Percentiles rank a stretch among this genome's conserved stretches.
Evolutionary conservation across 306 rosid species (phyloP).

Genomic region (Casuarina cunninghamiana): DNA sequence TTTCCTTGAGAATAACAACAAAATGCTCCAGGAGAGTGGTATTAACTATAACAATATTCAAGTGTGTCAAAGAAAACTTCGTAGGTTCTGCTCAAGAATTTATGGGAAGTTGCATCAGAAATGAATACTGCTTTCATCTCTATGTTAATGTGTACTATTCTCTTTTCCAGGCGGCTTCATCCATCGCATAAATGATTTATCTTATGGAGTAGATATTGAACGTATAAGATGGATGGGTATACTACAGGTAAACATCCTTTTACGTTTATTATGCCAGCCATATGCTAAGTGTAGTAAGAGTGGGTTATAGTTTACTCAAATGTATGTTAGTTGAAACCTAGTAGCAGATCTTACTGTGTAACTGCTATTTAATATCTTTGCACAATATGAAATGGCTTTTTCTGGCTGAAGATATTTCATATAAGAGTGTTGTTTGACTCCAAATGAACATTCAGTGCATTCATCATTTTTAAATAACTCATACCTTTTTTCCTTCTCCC

Average conservation of each 20-base stretch:
- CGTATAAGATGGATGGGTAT: constrained; percentile 84
- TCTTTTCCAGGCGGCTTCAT: constrained; percentile 73
- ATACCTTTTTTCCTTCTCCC: constrained; percentile 9
- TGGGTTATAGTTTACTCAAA: not conserved
- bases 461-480: constrained; percentile 1
- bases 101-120: not conserved
- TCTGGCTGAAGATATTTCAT: not conserved
- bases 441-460: not conserved
- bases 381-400: constrained; percentile 1
- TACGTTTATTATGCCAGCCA: constrained; percentile 1
- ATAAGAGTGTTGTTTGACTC: not conserved
- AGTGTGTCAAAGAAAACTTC: not conserved
- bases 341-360: not conserved
- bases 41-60: not conserved
- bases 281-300: not conserved
- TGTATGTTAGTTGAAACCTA: not conserved
- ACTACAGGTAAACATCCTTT: constrained; percentile 60
- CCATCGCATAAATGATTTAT: constrained; percentile 67
- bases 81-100: not conserved
- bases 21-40: not conserved
- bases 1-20: not conserved
- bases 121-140: not conserved
- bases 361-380: not conserved
- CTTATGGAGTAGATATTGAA: constrained; percentile 87
- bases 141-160: constrained; percentile 16